Evolutionary conservation across 2,329 filamentous ascomycete species (phyloP).

Genomic region (Cadophora malorum): DNA sequence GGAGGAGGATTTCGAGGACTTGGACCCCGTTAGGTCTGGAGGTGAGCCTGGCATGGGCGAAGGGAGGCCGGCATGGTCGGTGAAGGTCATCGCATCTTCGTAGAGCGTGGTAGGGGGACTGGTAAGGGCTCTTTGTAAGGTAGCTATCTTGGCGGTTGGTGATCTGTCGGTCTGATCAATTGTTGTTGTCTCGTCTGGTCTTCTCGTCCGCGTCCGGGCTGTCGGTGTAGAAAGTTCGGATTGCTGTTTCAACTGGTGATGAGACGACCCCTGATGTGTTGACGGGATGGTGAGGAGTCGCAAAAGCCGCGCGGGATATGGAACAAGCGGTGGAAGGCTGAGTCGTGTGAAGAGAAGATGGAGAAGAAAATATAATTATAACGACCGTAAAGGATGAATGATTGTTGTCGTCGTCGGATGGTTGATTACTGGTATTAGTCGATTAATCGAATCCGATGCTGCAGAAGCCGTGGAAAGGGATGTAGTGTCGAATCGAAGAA

Average conservation of each 20-base stretch:
- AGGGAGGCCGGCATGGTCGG: slow-evolving; percentile 36
- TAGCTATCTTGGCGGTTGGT: slow-evolving; percentile 44
- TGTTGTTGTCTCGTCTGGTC: slow-evolving; percentile 10
- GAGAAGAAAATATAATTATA: slow-evolving; percentile 10
- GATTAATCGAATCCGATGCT: not conserved
- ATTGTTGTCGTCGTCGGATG: not conserved
- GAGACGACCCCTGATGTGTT: slow-evolving; percentile 18
- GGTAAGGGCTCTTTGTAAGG: slow-evolving; percentile 40
- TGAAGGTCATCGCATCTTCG: slow-evolving; percentile 43
- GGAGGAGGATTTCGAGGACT: slow-evolving; percentile 90
- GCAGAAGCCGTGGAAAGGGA: slow-evolving; percentile 10
- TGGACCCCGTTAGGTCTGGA: slow-evolving; percentile 81
- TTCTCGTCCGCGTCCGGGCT: not conserved
- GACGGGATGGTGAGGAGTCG: slow-evolving; percentile 12
- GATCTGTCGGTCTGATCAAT: slow-evolving; percentile 1
- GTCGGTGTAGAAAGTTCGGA: slow-evolving; percentile 19
- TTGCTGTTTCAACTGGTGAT: slow-evolving; percentile 24
- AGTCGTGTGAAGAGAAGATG: not conserved
- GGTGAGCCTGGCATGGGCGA: slow-evolving; percentile 65
- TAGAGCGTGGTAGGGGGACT: slow-evolving; percentile 33
- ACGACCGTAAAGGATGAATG: not conserved
- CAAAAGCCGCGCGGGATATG: slow-evolving; percentile 21
- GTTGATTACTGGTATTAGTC: slow-evolving; percentile 13
- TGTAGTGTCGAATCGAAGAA: slow-evolving; percentile 2
- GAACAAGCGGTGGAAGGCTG: slow-evolving; percentile 8